Evolutionary conservation across 148 eudicot genomes (phyloP), one percentile per base, ranked within the genome.

Genomic region (Arbutus unedo): DNA sequence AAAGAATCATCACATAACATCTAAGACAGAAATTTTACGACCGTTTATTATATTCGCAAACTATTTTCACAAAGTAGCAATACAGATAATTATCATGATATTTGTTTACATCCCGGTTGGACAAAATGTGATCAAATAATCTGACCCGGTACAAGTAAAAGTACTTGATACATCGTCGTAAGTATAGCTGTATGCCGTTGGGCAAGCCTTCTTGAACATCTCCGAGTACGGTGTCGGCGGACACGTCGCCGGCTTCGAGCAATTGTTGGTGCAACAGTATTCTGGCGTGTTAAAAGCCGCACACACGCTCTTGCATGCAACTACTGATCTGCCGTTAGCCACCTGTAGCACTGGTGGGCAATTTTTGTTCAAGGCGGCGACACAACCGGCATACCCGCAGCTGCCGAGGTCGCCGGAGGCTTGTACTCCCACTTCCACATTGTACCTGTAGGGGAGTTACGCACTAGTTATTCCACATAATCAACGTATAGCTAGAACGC

Each of bases 91-190:
- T 55, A n/a, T n/a, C 19, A n/a, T 19, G 6, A 66, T 25, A 38
- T 9, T 31, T 31, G 4, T 74, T 21, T 9, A 68, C 53, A 45
- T 19, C 43, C 62, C 64, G 41, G 64, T 53, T 6, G 97, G 95
- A 80, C 98, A 95, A 81, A 92, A 95, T 2, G 93, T 91, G 82
- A 95, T 95, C 82, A 90, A 68, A 76, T 95, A 95, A 66, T 93
- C 90, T 0, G 96, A 49, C 2, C 90, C 96, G 7, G 91, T 81
- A 80, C 98, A 95, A 16, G 98, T 93, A 79, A 88, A 92, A 0
- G 94, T 95, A 73, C 98, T 95, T 3, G 97, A 82, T 5, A 86
- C 88, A 82, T 95, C 98, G 62, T 95, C 98, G 14, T 92, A 95
- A 0, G 98, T 97, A 31, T 95, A 95, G 80, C 95, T 93, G 59